Percentiles rank a stretch among this genome's conserved stretches.
Conservation (phyloP, 441 rosid species). For the Populus tomentosa region DNA sequence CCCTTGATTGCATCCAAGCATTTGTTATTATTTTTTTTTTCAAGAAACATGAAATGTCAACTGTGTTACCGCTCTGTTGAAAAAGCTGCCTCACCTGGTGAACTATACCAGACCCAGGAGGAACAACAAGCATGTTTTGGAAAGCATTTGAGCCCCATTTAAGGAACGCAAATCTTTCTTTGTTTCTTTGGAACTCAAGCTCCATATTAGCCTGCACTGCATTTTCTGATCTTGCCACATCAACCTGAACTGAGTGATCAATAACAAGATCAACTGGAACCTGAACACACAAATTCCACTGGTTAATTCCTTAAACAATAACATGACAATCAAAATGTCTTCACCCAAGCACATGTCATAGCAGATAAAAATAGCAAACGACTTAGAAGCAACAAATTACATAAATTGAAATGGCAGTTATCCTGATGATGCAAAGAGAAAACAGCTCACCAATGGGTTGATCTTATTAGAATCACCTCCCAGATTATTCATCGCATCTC, state of each 20-base stretch:
- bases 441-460: conserved; percentile 62
- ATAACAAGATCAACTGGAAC: conserved; percentile 94
- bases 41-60: too few species aligned
- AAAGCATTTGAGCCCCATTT: conserved; percentile 98
- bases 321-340: too few species aligned
- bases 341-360: too few species aligned
- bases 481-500: conserved; percentile 95
- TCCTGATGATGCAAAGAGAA: too few species aligned
- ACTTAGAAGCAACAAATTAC: too few species aligned
- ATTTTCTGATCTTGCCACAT: conserved; percentile 91
- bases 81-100: conserved; percentile 60
- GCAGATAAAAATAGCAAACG: too few species aligned
- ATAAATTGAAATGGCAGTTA: too few species aligned
- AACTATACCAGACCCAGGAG: conserved; percentile 99
- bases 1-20: too few species aligned
- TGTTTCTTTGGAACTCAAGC: conserved; percentile 91
- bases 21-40: too few species aligned
- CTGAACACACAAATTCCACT: too few species aligned
- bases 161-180: conserved; percentile 94
- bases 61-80: too few species aligned
- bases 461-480: conserved; percentile 96
- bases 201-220: conserved; percentile 89
- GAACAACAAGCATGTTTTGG: conserved; percentile 97
- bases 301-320: too few species aligned
- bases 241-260: conserved; percentile 99